Percentiles rank a stretch among this genome's conserved stretches.
phyloP scores from a whole-genome alignment of 2,329 filamentous ascomycete genomes.

The Aspergillus versicolor region DNA sequence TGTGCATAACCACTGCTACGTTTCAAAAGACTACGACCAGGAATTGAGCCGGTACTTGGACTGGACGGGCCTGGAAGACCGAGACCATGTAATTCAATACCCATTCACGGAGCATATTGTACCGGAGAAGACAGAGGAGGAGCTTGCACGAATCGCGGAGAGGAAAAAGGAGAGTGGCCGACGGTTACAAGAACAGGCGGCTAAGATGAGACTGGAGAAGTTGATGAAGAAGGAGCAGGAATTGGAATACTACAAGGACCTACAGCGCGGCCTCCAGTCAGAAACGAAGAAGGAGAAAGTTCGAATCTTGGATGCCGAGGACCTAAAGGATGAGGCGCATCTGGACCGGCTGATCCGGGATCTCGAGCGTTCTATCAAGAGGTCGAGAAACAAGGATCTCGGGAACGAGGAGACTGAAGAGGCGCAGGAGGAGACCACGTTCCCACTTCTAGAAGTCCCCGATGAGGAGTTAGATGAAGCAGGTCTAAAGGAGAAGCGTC shows the following conservation, averaged over 20 bases:
- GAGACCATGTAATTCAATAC: constrained; percentile 86
- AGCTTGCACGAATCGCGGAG: constrained; percentile 85
- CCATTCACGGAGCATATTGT: constrained; percentile 90
- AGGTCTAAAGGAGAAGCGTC: constrained; percentile 84
- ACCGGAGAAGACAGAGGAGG: constrained; percentile 89
- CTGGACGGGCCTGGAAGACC: constrained; percentile 87
- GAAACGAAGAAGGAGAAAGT: constrained; percentile 90
- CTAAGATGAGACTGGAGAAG: constrained; percentile 95
- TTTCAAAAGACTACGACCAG: constrained; percentile 77
- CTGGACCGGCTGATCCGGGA: constrained; percentile 84
- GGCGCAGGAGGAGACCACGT: constrained; percentile 74
- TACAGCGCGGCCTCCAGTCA: constrained; percentile 70
- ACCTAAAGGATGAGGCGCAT: constrained; percentile 85
- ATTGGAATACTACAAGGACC: constrained; percentile 84
- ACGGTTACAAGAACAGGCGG: constrained; percentile 89
- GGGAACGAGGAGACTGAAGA: constrained; percentile 80
- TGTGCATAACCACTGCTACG: constrained; percentile 83
- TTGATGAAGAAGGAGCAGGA: constrained; percentile 95
- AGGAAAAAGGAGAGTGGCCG: constrained; percentile 92
- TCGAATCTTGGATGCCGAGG: constrained; percentile 81
- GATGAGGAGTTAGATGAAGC: constrained; percentile 94
- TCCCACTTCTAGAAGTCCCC: constrained; percentile 82
- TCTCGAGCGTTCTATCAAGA: constrained; percentile 84
- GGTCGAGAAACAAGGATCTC: constrained; percentile 88
- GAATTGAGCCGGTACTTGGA: constrained; percentile 79